Percentiles rank a stretch among this genome's conserved stretches.
These are phyloP conservation scores for Mucuna pruriens DNA, from an alignment of 306 rosid genomes.

Conservation along the genomic window DNA sequence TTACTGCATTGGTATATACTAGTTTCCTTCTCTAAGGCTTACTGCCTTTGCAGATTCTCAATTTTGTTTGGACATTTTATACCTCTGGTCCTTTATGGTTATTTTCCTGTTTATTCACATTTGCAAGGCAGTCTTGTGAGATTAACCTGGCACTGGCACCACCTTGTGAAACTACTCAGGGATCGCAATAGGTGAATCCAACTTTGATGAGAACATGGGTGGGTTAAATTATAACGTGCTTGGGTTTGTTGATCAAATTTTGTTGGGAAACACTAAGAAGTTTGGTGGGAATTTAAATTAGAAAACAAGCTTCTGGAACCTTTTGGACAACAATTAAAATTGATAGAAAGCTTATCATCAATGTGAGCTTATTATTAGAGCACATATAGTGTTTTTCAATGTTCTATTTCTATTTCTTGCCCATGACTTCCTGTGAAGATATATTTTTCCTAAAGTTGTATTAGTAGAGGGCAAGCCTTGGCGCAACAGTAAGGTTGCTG, in stretches of 20 bases:
- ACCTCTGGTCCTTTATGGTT: not conserved
- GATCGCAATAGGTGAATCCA: not conserved
- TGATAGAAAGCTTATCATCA: not conserved
- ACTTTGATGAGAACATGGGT: not conserved
- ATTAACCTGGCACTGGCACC: not conserved
- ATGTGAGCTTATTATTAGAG: not conserved
- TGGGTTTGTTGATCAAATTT: not conserved
- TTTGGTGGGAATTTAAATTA: not conserved
- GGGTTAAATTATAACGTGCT: not conserved
- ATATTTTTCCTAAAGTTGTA: not conserved
- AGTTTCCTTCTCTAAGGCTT: not conserved
- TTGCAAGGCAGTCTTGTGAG: not conserved
- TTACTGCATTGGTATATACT: not conserved
- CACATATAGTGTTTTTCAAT: not conserved
- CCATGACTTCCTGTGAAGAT: not conserved
- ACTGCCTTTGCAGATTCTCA: not conserved
- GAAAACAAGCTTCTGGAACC: not conserved
- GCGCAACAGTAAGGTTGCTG: not conserved
- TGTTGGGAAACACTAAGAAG: not conserved
- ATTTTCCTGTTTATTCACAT: not conserved
- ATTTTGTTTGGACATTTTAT: not conserved
- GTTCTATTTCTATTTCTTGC: not conserved
- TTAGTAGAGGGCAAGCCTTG: not conserved
- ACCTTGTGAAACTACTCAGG: not conserved
- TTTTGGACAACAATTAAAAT: not conserved